A percentile compares a stretch with the other conserved stretches of the same genome.
Conservation (phyloP, 2,329 filamentous ascomycete species). For the Endocalyx cinctus region DNA sequence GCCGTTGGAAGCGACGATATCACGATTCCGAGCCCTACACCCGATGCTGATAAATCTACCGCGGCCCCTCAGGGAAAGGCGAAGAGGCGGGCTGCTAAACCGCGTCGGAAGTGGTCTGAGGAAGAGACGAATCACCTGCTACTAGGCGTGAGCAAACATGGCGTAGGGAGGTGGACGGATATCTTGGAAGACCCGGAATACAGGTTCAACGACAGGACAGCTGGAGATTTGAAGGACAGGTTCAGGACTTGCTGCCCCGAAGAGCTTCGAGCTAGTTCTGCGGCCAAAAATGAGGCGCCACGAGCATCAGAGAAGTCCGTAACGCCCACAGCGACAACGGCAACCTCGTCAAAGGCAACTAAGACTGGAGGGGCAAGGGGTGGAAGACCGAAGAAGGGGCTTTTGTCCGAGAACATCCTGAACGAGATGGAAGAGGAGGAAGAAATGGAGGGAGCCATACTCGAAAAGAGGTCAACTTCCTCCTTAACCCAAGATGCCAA, state of each 20-base stretch:
- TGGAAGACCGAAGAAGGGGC: constrained; percentile 44
- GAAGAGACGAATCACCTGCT: constrained; percentile 60
- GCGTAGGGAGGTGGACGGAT: constrained; percentile 61
- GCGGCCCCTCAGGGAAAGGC: constrained; percentile 34
- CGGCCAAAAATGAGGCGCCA: constrained; percentile 28
- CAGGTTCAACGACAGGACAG: constrained; percentile 55
- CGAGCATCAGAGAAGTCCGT: constrained; percentile 17
- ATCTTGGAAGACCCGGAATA: constrained; percentile 59
- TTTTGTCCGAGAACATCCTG: constrained; percentile 54
- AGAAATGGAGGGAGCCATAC: constrained; percentile 17
- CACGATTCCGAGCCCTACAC: constrained; percentile 19
- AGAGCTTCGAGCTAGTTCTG: constrained; percentile 45
- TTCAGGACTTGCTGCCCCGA: constrained; percentile 63
- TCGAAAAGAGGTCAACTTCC: no score
- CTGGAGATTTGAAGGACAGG: constrained; percentile 61
- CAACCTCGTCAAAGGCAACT: no score
- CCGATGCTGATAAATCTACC: constrained; percentile 24
- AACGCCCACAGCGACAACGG: constrained; percentile 19
- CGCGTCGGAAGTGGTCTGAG: constrained; percentile 60
- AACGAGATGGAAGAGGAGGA: constrained; percentile 38
- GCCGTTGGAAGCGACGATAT: constrained; percentile 19
- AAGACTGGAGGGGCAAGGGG: no score
- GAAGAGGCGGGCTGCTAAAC: constrained; percentile 52
- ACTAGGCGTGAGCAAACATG: constrained; percentile 57
- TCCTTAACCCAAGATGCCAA: constrained; percentile 29